These are phyloP conservation scores for Schwanniomyces pseudopolymorphus DNA, from an alignment of 805 yeast genomes.

Conservation along the genomic window DNA sequence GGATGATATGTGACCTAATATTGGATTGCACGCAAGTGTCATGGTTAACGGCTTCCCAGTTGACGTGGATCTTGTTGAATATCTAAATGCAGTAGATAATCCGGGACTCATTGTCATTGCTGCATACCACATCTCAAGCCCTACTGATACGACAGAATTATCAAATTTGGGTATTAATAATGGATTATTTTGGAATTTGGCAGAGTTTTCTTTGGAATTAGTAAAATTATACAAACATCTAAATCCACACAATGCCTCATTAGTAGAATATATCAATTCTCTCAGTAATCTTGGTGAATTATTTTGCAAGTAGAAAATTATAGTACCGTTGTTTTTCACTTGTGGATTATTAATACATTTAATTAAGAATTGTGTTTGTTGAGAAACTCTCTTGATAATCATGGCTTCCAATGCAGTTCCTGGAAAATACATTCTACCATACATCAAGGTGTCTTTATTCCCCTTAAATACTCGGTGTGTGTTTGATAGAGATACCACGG, in stretches of 20 bases:
- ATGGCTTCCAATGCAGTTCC: conserved; percentile 85
- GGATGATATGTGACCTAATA: conserved; percentile 84
- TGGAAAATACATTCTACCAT: conserved; percentile 89
- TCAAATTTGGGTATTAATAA: conserved; percentile 46
- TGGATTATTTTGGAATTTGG: conserved; percentile 38
- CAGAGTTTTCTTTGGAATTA: conserved; percentile 10
- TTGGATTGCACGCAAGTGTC: conserved; percentile 83
- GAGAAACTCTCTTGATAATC: conserved; percentile 63
- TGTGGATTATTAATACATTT: conserved; percentile 74
- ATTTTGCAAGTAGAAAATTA: conserved; percentile 71
- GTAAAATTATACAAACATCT: conserved; percentile 73
- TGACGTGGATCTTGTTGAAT: conserved; percentile 79
- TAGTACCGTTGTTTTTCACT: conserved; percentile 50
- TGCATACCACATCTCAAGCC: conserved; percentile 90
- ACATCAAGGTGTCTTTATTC: conserved; percentile 49
- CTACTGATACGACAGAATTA: conserved; percentile 68
- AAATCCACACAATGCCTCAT: conserved; percentile 80
- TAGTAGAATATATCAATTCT: conserved; percentile 79
- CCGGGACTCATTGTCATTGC: conserved; percentile 85
- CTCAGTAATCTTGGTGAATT: conserved; percentile 61
- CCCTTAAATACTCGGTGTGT: conserved; percentile 2
- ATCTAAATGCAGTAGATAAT: conserved; percentile 77
- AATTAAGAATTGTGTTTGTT: conserved; percentile 61
- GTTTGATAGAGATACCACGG: conserved; percentile 24
- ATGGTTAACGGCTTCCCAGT: conserved; percentile 89